Base-by-base conservation (phyloP, 116 monocot species). In the Papilionanthe hybrid region DNA sequence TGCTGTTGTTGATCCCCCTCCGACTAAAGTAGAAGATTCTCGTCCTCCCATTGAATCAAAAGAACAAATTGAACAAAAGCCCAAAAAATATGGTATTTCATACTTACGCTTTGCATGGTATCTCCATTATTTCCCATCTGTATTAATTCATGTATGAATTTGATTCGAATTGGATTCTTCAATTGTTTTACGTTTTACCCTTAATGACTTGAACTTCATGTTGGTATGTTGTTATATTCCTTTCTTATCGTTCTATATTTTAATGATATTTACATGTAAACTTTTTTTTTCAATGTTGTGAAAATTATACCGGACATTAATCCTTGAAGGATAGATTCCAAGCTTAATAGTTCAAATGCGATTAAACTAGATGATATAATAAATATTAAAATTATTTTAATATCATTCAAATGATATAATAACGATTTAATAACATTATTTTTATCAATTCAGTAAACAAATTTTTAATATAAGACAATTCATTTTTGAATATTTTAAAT, bases 61-160 rank as follows among this genome's bases (percentile, higher is more conserved):
- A 72, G 75, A 86, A 79, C 85, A 79, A 47, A 43, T 56, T 63
- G 72, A 75, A 73, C 60, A 25, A 41, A 50, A 17, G 7, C 65
- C 79, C 65, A 94, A 97, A 77, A 94, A 81, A 88, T 91, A 91
- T 80, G 86, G 96, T 92, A 92, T 72, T 18, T 50, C 0, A 19
- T 17, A 63, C 60, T 44, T 69, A 9, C 73, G 2, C 41, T 79
- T 55, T 18, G 18, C 69, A 29, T 50, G 42, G 5, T 69, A 32
- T 37, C 17, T 69, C 69, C 69, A 13, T 37, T 69, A 32, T 69
- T 69, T 69, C 17, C 27, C 15, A 15, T 69, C 5, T 18, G 15
- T 69, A 0, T 32, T 69, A 37, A 69, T 69, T 65, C 4, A 15
- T 0, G 0, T 29, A 30, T 68, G 68, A 3, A 68, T 68, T 68